Evolutionary conservation across 306 rosid species (phyloP), one percentile per base, ranked within the genome.

Genomic region (Inga laurina): DNA sequence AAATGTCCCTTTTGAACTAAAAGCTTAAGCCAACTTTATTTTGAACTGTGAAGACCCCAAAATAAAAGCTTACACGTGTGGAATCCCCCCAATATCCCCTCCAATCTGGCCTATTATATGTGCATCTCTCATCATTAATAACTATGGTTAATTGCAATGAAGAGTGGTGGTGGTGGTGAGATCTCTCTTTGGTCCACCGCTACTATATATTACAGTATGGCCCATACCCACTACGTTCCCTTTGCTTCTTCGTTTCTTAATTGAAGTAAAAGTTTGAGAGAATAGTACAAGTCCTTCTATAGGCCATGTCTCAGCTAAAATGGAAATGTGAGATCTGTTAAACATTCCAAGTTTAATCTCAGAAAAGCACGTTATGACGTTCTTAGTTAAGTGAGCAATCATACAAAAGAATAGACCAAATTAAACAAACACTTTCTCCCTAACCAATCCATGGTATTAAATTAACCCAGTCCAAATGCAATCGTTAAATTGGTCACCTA

Each of bases 1-100:
- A 84, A 78, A 86, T 88, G 95, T 89, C 95, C 89, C 92, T 94
- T 88, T 90, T 89, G 81, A 84, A 84, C 83, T 80, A 72, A 86
- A 85, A 84, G 86, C 43, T 51, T 80, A 81, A 77, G 24, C 84
- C 62, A 83, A 85, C 85, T 79, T 79, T 75, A 64, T 79, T 73
- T 68, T 22, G 2, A 45, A 69, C 49, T 82, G 43, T 22, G 56
- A 44, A 78, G 48, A 77, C 84, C 79, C 68, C n/a, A 65, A 65
- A 74, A 62, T 56, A 30, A 66, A 87, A 76, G 13, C 48, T 85
- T 79, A 81, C 87, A 82, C 87, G 85, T 82, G 85, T 67, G 72
- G 19, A 13, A 19, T 77, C 78, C 59, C 34, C 54, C 64, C 27
- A 8, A 49, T 12, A 30, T 70, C 24, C 24, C 24, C 70, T 84